Conservation (phyloP, 768 basidiomycete species). For the Tylopilus rubrobrunneus region DNA sequence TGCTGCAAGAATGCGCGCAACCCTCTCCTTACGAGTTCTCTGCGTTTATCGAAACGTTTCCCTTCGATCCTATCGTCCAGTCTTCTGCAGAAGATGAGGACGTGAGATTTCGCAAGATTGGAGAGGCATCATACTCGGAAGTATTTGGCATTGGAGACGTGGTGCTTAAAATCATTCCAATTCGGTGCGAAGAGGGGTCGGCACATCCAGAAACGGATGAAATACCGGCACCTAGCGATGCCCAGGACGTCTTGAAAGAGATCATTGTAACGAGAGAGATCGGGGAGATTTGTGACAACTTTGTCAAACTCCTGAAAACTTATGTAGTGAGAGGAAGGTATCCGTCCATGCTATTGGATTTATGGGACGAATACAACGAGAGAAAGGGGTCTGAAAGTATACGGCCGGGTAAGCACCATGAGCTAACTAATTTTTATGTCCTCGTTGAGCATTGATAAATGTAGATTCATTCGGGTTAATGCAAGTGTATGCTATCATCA, state of each 20-base stretch:
- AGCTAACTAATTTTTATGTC: neutral
- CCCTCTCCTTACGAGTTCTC: constrained; percentile 71
- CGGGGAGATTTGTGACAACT: constrained; percentile 73
- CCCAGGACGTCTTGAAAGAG: constrained; percentile 75
- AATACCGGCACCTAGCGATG: constrained; percentile 66
- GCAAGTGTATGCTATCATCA: constrained; percentile 86
- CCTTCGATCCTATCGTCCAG: constrained; percentile 64
- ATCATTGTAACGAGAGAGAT: constrained; percentile 73
- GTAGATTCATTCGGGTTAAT: constrained; percentile 70
- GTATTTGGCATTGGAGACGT: constrained; percentile 89
- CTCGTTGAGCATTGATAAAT: constrained; percentile 7
- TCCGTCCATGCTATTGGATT: constrained; percentile 67
- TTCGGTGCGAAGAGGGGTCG: constrained; percentile 48
- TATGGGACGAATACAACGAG: constrained; percentile 85
- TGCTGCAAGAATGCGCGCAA: constrained; percentile 73
- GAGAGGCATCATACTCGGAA: constrained; percentile 96
- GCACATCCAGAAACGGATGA: constrained; percentile 39
- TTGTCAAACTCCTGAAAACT: constrained; percentile 75
- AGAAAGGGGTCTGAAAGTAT: constrained; percentile 78
- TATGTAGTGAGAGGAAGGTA: constrained; percentile 87
- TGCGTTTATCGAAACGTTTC: constrained; percentile 78
- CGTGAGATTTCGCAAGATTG: constrained; percentile 72
- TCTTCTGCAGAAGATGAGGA: constrained; percentile 29
- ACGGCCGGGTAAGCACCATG: constrained; percentile 63
- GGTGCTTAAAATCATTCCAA: constrained; percentile 86